These are phyloP conservation scores for Chlorella vulgaris DNA, from an alignment of 139 green algal genomes.

Conservation along the genomic window DNA sequence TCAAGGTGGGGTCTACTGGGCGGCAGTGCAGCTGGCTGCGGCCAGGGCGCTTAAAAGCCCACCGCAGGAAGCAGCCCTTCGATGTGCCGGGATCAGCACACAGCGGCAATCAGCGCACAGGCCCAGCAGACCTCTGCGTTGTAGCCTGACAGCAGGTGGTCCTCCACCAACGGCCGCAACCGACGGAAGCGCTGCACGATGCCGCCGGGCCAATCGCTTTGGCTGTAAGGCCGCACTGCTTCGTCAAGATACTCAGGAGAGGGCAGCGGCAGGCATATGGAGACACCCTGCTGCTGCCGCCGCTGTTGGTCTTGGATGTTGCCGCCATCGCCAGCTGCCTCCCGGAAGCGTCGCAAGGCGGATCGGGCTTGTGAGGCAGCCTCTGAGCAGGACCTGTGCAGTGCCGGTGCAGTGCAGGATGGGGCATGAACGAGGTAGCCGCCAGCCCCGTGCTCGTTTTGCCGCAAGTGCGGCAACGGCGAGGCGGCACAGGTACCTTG, in stretches of 20 bases:
- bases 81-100: not conserved
- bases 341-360: not conserved
- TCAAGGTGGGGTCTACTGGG: too few species aligned
- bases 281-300: slow-evolving; percentile 5
- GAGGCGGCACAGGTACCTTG: too few species aligned
- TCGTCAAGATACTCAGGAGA: slow-evolving; percentile 1
- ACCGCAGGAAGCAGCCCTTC: not conserved
- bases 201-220: slow-evolving; percentile 27
- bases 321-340: not conserved
- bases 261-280: slow-evolving; percentile 12
- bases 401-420: too few species aligned
- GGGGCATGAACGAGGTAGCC: too few species aligned
- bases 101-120: not conserved
- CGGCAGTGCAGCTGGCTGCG: not conserved
- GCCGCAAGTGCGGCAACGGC: too few species aligned
- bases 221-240: not conserved
- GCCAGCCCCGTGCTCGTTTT: too few species aligned
- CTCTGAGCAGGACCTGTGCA: slow-evolving; percentile 14
- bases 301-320: not conserved
- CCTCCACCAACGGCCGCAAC: slow-evolving; percentile 24
- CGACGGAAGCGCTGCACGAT: slow-evolving; percentile 33
- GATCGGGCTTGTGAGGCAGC: slow-evolving; percentile 20
- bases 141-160: slow-evolving; percentile 6
- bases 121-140: slow-evolving; percentile 6
- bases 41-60: not conserved